Evolutionary conservation across 768 basidiomycete genomes (phyloP).

Genomic region (Boletales sp.): DNA sequence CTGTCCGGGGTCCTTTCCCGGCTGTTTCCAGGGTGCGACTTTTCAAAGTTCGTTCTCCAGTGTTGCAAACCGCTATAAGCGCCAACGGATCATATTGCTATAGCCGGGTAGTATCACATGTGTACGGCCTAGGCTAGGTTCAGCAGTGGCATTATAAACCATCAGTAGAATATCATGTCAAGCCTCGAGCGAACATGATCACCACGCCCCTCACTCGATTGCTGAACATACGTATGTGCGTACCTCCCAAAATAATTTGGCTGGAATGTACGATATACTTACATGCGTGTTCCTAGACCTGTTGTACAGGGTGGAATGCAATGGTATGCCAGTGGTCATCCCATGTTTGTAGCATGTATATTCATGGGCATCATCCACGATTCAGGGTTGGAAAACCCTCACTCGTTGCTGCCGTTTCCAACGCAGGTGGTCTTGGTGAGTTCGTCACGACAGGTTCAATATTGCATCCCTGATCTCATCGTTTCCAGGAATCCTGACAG

Average conservation of each 20-base stretch:
- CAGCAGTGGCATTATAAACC: background rate
- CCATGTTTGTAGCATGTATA: background rate
- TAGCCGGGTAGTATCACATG: too few species aligned
- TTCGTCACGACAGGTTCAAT: background rate
- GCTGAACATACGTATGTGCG: constrained; percentile 64
- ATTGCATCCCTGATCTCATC: background rate
- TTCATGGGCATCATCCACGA: background rate
- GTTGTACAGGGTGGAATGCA: constrained; percentile 90
- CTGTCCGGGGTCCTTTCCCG: too few species aligned
- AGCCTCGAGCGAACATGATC: constrained; percentile 29
- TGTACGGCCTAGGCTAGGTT: too few species aligned
- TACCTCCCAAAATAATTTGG: constrained; percentile 4
- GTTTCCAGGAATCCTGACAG: constrained; percentile 69
- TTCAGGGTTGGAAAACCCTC: constrained; percentile 74
- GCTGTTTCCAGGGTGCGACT: too few species aligned
- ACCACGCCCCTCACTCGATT: constrained; percentile 60
- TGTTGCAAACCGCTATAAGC: too few species aligned
- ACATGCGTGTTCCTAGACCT: constrained; percentile 43
- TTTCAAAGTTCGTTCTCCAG: too few species aligned
- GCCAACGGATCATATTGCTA: too few species aligned
- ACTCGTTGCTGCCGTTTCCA: constrained; percentile 74
- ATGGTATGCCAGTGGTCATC: constrained; percentile 46
- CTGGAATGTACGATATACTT: background rate
- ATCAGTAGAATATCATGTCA: background rate
- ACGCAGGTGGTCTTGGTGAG: constrained; percentile 78